phyloP scores from a whole-genome alignment of 345 rosid species.

The Lumnitzera littorea region DNA sequence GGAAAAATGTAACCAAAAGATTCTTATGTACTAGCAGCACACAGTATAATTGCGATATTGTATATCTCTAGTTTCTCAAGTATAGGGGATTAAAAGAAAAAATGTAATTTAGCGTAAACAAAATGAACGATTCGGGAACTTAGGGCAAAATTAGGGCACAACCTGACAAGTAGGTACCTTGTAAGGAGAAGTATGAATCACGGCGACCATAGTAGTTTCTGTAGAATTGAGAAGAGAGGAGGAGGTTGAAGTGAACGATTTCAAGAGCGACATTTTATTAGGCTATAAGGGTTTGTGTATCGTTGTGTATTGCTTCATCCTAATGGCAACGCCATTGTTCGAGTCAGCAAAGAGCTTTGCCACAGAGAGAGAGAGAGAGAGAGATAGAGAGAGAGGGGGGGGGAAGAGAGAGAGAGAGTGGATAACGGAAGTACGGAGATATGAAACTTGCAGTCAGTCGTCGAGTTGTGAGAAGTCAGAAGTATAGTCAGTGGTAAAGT shows the following conservation, averaged over 20 bases:
- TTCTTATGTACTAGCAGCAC: too few relatives aligned
- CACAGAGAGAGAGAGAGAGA: too few relatives aligned
- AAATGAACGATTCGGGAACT: background rate
- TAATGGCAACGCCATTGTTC: slow-evolving; percentile 4
- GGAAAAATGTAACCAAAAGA: too few relatives aligned
- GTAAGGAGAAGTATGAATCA: slow-evolving; percentile 54
- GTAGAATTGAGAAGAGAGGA: slow-evolving; percentile 30
- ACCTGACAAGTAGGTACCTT: slow-evolving; percentile 23
- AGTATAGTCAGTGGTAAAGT: too few relatives aligned
- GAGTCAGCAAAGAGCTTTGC: background rate
- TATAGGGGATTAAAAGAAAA: background rate
- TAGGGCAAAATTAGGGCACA: background rate
- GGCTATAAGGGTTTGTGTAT: too few relatives aligned
- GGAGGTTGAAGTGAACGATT: slow-evolving; percentile 38
- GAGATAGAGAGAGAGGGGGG: too few relatives aligned
- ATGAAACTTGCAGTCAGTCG: too few relatives aligned
- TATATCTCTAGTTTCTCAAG: too few relatives aligned
- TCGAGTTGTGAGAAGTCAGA: too few relatives aligned
- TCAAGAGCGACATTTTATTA: slow-evolving; percentile 37
- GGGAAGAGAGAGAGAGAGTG: too few relatives aligned
- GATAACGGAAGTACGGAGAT: too few relatives aligned
- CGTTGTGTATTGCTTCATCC: background rate
- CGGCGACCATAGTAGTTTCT: slow-evolving; percentile 51
- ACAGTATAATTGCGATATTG: too few relatives aligned
- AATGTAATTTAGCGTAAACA: slow-evolving; percentile 3